Conservation (phyloP, 1,284 basidiomycete genomes). For the Tylopilus sp. region DNA sequence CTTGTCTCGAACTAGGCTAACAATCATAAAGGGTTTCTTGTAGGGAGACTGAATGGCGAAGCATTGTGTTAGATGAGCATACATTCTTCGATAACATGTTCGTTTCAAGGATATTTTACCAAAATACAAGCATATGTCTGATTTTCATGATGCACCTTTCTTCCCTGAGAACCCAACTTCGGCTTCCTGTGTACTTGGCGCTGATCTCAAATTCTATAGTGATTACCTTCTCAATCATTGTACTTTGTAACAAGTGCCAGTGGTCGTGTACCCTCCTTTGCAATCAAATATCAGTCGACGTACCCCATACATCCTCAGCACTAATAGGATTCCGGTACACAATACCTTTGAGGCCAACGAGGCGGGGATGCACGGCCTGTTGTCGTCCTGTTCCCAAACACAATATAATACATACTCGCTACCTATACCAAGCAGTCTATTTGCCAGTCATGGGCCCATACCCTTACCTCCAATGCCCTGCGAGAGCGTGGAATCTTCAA, state of each 20-base stretch:
- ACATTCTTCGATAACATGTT: neutral
- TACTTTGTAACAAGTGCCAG: too few species aligned
- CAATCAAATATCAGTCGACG: too few species aligned
- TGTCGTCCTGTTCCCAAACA: constrained; percentile 92
- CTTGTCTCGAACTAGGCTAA: constrained; percentile 21
- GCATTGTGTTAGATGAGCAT: constrained; percentile 20
- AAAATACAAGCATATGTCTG: constrained; percentile 71
- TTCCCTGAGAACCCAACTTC: constrained; percentile 49
- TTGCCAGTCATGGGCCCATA: constrained; percentile 50
- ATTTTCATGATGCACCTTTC: constrained; percentile 60
- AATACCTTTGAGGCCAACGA: constrained; percentile 49
- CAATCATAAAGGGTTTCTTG: neutral
- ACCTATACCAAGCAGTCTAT: constrained; percentile 56
- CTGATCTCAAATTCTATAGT: constrained; percentile 17
- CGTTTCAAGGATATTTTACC: constrained; percentile 51
- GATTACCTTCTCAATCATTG: too few species aligned
- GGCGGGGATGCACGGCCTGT: constrained; percentile 65
- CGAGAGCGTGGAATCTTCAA: constrained; percentile 63
- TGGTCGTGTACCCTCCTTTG: too few species aligned
- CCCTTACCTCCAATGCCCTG: constrained; percentile 71
- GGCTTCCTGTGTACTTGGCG: neutral
- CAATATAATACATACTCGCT: constrained; percentile 63
- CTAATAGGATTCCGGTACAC: too few species aligned
- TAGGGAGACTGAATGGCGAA: neutral
- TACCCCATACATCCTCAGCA: too few species aligned